A percentile compares a stretch with the other conserved stretches of the same genome.
Conservation (phyloP, 2,329 filamentous ascomycete genomes). For the Niveomyces coronatus region DNA sequence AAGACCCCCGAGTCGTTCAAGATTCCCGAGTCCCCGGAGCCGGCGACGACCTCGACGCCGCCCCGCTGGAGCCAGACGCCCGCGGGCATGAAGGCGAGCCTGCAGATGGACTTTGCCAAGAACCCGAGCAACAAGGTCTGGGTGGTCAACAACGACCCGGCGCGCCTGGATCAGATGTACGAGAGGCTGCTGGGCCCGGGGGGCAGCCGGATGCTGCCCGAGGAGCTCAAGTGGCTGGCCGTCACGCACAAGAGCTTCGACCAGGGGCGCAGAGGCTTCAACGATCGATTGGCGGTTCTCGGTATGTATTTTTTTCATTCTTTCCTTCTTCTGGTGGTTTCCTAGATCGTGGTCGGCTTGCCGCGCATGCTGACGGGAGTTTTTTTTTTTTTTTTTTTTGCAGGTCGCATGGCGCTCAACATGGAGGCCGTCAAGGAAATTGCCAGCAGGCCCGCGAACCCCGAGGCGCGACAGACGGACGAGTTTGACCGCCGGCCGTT, state of each 20-base stretch:
- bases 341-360: no score
- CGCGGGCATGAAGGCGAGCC: slow-evolving; percentile 56
- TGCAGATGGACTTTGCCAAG: slow-evolving; percentile 50
- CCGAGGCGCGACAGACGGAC: slow-evolving; percentile 25
- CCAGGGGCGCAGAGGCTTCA: slow-evolving; percentile 86
- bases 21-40: slow-evolving; percentile 6
- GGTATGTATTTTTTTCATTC: no score
- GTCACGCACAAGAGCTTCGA: slow-evolving; percentile 98
- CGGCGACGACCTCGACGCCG: slow-evolving; percentile 2
- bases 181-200: slow-evolving; percentile 61
- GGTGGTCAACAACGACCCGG: slow-evolving; percentile 66
- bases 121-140: slow-evolving; percentile 44
- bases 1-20: slow-evolving; percentile 8
- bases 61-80: slow-evolving; percentile 67
- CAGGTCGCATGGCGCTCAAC: slow-evolving; percentile 23
- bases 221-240: slow-evolving; percentile 93
- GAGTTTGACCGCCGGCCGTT: slow-evolving; percentile 54
- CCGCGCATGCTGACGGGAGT: no score
- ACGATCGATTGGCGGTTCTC: slow-evolving; percentile 82
- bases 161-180: slow-evolving; percentile 68
- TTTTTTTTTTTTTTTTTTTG: no score
- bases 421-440: slow-evolving; percentile 30
- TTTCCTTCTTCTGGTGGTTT: no score
- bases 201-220: slow-evolving; percentile 64
- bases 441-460: slow-evolving; percentile 22